Evolutionary conservation across 208 protist genomes (phyloP), one percentile per base, ranked within the genome.

Genomic region (Trypanosoma melophagium): DNA sequence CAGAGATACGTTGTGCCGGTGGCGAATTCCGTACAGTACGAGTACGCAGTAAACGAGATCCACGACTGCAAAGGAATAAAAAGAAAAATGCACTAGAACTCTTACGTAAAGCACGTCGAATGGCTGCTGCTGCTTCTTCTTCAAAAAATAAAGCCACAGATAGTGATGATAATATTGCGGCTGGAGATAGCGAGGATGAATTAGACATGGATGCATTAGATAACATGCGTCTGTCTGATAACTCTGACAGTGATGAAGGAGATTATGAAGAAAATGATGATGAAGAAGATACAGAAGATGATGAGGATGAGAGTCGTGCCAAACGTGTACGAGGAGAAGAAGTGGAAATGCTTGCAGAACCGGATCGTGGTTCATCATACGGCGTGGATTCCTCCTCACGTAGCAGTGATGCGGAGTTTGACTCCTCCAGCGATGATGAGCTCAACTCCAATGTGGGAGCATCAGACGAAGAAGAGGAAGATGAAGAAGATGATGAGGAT

Each of bases 1-100:
- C 79, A 44, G 85, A 94, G 62, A 78, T 81, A 2, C 77, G 78
- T n/a, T 79, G 76, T 21, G 54, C 71, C n/a, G 75, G 76, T 19
- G 74, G 73, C 1, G 83, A 76, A 10, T 76, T 68, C 22, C 78
- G 74, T 16, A 75, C 80, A 13, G 61, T 89, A 47, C 80, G 81
- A 2, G 83, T 92, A 51, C 71, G 74, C 35, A 86, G 77, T 71
- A 78, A 65, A 13, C 52, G 78, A 3, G 72, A 81, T 14, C 52
- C 31, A 24, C 52, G 35, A 5, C 17, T 71, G 4, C 68, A 72
- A 3, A 71, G 69, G 58, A 74, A 79, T 41, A 53, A 62, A 31
- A 64, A 71, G 38, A 69, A 64, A 41, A 69, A 47, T 40, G 79
- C 81, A 21, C 35, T 57, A 1, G 77, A 74, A 7, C 71, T 89